A percentile compares a stretch with the other conserved stretches of the same genome.
Conservation (phyloP, 805 yeast species). For the Hanseniaspora lindneri region DNA sequence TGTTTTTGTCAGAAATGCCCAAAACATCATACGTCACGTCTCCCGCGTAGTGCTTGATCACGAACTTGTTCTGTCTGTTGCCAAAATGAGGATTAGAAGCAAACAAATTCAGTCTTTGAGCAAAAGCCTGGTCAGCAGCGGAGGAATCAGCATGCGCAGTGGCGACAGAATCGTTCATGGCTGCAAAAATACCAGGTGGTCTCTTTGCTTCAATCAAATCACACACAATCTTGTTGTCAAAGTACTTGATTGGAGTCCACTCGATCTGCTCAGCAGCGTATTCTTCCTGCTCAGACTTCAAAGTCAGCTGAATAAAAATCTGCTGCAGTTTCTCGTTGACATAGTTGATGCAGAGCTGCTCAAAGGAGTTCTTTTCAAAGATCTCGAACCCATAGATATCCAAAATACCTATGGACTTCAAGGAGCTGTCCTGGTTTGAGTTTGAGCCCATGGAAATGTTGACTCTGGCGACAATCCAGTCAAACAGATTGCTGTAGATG, state of each 20-base stretch:
- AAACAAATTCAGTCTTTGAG: conserved; percentile 79
- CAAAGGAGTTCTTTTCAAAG: conserved; percentile 88
- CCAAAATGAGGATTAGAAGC: conserved; percentile 78
- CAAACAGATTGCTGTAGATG: conserved; percentile 80
- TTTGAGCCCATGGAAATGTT: conserved; percentile 58
- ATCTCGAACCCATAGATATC: conserved; percentile 96
- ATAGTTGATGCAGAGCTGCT: conserved; percentile 88
- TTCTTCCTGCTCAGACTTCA: conserved; percentile 96
- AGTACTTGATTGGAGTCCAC: conserved; percentile 96
- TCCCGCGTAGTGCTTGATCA: conserved; percentile 95
- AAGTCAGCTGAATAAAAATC: conserved; percentile 86
- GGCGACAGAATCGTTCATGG: conserved; percentile 90
- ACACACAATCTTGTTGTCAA: conserved; percentile 92
- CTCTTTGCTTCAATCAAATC: conserved; percentile 86
- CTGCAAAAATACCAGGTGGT: conserved; percentile 95
- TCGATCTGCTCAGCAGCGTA: conserved; percentile 87
- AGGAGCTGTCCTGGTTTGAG: conserved; percentile 31
- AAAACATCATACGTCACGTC: conserved; percentile 86
- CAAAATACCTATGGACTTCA: conserved; percentile 79
- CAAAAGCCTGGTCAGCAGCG: conserved; percentile 94
- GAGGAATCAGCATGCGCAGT: conserved; percentile 95
- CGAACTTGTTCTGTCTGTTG: conserved; percentile 71
- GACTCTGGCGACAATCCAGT: conserved; percentile 91
- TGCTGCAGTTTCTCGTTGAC: conserved; percentile 94
- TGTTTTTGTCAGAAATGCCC: conserved; percentile 92